Evolutionary conservation across 192 early-diverging fungal genomes (phyloP).

Genomic region (Coemansia sp.): DNA sequence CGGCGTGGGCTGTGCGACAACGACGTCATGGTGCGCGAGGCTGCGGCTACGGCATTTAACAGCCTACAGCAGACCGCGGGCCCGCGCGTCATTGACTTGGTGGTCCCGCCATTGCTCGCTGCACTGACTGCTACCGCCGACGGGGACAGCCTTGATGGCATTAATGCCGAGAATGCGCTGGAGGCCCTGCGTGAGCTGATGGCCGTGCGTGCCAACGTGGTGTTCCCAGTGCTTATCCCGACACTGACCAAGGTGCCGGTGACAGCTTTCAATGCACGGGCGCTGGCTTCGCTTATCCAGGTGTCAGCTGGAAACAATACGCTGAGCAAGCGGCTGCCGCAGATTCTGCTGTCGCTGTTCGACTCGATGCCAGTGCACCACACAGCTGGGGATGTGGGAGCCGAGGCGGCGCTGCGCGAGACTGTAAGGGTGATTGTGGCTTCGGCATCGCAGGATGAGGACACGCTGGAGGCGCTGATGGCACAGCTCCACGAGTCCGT

Average conservation of each 20-base stretch:
- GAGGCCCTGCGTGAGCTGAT: slow-evolving; percentile 97
- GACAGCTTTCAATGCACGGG: slow-evolving; percentile 86
- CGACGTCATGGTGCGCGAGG: slow-evolving; percentile 83
- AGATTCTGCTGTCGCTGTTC: slow-evolving; percentile 80
- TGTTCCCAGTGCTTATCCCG: slow-evolving; percentile 98
- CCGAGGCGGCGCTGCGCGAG: slow-evolving; percentile 65
- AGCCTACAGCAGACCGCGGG: slow-evolving; percentile 88
- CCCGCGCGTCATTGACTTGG: slow-evolving; percentile 87
- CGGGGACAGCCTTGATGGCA: slow-evolving; percentile 10
- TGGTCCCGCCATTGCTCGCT: slow-evolving; percentile 85
- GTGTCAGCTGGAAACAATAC: slow-evolving; percentile 69
- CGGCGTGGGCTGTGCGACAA: slow-evolving; percentile 81
- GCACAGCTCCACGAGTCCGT: slow-evolving; percentile 71
- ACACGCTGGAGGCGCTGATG: slow-evolving; percentile 78
- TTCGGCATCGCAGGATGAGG: slow-evolving; percentile 72
- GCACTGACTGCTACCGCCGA: slow-evolving; percentile 56
- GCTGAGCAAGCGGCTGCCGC: slow-evolving; percentile 76
- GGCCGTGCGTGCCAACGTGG: slow-evolving; percentile 93
- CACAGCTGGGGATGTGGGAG: slow-evolving; percentile 52
- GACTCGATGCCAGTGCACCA: slow-evolving; percentile 68
- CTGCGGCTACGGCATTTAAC: slow-evolving; percentile 91
- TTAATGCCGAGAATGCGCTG: slow-evolving; percentile 66
- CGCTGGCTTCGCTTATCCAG: slow-evolving; percentile 81
- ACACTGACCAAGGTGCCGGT: slow-evolving; percentile 87
- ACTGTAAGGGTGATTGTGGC: slow-evolving; percentile 69